Base-by-base conservation (phyloP, 2,329 filamentous ascomycete genomes). In the Trichoderma koningii region DNA sequence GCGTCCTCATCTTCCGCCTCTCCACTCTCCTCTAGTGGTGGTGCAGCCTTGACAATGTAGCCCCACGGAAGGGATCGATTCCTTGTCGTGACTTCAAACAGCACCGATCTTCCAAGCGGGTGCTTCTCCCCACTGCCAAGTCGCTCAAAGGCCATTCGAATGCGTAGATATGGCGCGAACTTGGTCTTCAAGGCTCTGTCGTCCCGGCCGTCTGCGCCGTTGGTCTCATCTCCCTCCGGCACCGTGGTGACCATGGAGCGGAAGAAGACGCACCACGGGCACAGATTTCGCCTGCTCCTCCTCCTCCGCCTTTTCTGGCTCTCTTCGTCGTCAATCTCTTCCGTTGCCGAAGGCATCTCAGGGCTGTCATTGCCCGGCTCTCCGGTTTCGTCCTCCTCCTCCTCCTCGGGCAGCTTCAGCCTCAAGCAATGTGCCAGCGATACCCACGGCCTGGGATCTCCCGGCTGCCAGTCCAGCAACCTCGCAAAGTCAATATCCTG, bases 231-330 rank as follows among this genome's bases (percentile, higher is more conserved):
- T 66, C 52, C 66, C 19, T 76, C 72, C 15, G 71, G 69, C 19
- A 67, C 69, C 9, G 70, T 69, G 17, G 73, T 74, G 21, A 78
- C 71, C 68, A 78, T 67, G 55, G 75, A 73, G 52, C 75, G 72
- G 65, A 78, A 77, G 68, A 78, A 78, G 63, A 73, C 71, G 67
- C 76, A 78, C 68, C 76, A 78, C n/a, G 76, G 76, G 57, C 76
- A 78, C 23, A 26, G 51, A 9, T 62, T 53, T 5, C 57, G 34
- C 41, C 26, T 26, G 3, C 47, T 44, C 41, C 55, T n/a, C 26
- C 28, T 57, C 41, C 34, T 45, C 57, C 55, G 7, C 17, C 41
- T 57, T n/a, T 30, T n/a, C 59, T 34, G 48, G 41, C 21, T 59
- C 28, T 61, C 63, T 7, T 30, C 34, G 19, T 38, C 47, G 42